phyloP scores from a whole-genome alignment of 2,329 filamentous ascomycete genomes.

The Whalleya microplaca region DNA sequence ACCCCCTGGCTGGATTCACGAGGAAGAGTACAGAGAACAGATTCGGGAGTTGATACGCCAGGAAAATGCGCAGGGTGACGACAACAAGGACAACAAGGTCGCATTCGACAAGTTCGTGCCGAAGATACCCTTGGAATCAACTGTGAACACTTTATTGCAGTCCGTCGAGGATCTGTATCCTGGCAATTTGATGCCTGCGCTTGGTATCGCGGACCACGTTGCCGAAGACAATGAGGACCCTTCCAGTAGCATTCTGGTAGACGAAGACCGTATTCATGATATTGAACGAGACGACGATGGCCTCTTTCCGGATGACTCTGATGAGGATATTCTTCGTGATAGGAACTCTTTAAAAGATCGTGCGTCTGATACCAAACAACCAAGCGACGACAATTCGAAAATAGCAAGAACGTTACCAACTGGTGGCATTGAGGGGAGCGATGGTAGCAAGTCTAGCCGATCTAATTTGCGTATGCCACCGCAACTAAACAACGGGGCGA shows the following conservation, averaged over 20 bases:
- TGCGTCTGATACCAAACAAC: slow-evolving; percentile 2
- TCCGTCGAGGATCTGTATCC: slow-evolving; percentile 89
- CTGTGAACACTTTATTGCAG: slow-evolving; percentile 76
- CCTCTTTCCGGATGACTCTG: slow-evolving; percentile 55
- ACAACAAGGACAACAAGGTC: slow-evolving; percentile 44
- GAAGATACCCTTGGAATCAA: slow-evolving; percentile 53
- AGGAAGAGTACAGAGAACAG: slow-evolving; percentile 76
- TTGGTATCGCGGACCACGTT: slow-evolving; percentile 44
- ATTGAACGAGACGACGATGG: slow-evolving; percentile 51
- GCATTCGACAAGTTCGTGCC: slow-evolving; percentile 71
- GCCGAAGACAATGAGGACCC: slow-evolving; percentile 37
- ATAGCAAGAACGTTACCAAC: slow-evolving; percentile 2
- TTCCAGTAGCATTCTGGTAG: slow-evolving; percentile 60
- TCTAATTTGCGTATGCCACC: not conserved
- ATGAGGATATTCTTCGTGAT: slow-evolving; percentile 47
- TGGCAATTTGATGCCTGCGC: slow-evolving; percentile 57
- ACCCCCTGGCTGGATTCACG: slow-evolving; percentile 88
- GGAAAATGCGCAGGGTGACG: slow-evolving; percentile 59
- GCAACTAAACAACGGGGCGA: slow-evolving; percentile 1
- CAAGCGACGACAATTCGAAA: not conserved
- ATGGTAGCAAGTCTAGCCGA: not conserved
- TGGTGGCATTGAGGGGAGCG: not conserved
- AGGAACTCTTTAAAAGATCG: slow-evolving; percentile 6
- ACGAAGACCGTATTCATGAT: slow-evolving; percentile 62
- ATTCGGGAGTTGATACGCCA: slow-evolving; percentile 65